Conservation (phyloP, 495 filamentous ascomycete genomes). For the Lasiosphaeria hispida region DNA sequence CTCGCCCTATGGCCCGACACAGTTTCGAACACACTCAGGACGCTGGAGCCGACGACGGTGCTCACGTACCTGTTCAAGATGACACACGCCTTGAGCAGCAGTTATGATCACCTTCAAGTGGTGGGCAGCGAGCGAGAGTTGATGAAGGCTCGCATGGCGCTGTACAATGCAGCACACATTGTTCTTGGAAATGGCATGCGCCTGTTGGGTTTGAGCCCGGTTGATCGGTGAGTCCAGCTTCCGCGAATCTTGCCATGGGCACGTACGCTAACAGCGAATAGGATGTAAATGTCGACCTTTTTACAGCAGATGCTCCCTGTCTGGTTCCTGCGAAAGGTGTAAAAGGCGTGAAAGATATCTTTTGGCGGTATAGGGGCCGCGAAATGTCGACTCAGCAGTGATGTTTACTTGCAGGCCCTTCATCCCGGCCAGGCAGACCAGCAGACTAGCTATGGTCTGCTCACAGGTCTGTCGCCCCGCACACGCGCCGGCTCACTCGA, state of each 20-base stretch:
- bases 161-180: conserved; percentile 75
- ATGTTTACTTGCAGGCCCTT: too few species aligned
- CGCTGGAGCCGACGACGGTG: conserved; percentile 64
- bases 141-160: conserved; percentile 74
- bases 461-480: too few species aligned
- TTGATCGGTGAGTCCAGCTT: conserved; percentile 51
- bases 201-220: conserved; percentile 73
- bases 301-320: neutral
- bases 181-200: conserved; percentile 84
- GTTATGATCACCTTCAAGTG: conserved; percentile 78
- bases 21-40: conserved; percentile 60
- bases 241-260: neutral
- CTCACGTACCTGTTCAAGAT: conserved; percentile 85
- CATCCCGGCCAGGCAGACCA: too few species aligned
- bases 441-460: too few species aligned
- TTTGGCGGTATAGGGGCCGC: too few species aligned
- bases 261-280: conserved; percentile 13
- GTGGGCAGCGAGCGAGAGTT: conserved; percentile 68
- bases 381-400: too few species aligned
- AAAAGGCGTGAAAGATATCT: too few species aligned
- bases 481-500: too few species aligned
- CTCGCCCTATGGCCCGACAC: conserved; percentile 66
- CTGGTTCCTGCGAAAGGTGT: too few species aligned
- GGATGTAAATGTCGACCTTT: conserved; percentile 21
- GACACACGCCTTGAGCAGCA: conserved; percentile 79